phyloP scores from a whole-genome alignment of 176 grass and related monocot genomes.

The Aegilops sharonensis region DNA sequence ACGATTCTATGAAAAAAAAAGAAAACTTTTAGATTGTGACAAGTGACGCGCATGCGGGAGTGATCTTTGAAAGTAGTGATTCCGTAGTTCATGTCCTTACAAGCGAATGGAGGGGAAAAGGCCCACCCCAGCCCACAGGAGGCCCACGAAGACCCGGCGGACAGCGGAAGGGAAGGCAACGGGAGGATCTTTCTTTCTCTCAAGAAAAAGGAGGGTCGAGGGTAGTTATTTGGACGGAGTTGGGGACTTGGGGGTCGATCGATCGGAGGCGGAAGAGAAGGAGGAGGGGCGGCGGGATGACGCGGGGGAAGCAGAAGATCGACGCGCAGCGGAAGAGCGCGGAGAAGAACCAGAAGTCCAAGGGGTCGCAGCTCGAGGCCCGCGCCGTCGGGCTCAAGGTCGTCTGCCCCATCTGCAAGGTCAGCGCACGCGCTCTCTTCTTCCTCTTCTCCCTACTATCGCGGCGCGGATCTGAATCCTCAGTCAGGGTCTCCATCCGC shows the following conservation, averaged over 20 bases:
- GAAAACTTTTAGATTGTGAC: too few species aligned
- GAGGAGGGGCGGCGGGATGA: constrained; percentile 41
- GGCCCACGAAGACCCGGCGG: background rate
- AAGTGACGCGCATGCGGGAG: too few species aligned
- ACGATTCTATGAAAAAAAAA: too few species aligned
- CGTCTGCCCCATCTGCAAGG: constrained; percentile 95
- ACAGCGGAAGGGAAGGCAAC: background rate
- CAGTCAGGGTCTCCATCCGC: background rate
- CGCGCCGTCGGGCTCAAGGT: constrained; percentile 89
- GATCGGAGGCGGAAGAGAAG: background rate
- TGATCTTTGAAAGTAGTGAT: too few species aligned
- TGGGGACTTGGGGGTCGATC: background rate
- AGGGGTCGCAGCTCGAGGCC: constrained; percentile 92
- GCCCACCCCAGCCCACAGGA: background rate
- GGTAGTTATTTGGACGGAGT: background rate
- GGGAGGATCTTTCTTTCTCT: background rate
- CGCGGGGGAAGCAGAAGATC: constrained; percentile 98
- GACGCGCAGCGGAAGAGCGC: constrained; percentile 84
- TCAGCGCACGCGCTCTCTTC: background rate
- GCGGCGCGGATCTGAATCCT: background rate
- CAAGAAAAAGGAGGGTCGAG: too few species aligned
- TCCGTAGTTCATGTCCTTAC: too few species aligned
- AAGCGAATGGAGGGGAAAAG: background rate
- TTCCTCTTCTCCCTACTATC: background rate
- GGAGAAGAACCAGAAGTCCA: constrained; percentile 88